Evolutionary conservation across 129 eudicot genomes (phyloP).

Genomic region (Daucus carota): DH1_v3.0 NC_030384.2:49229501-49230000

Average conservation of each 20-base stretch:
- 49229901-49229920: conserved; percentile 15
- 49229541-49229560: no score
- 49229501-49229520: no score
- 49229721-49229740: background rate
- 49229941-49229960: conserved; percentile 26
- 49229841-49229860: background rate
- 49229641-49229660: background rate
- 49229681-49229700: background rate
- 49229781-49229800: background rate
- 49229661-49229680: background rate
- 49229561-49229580: background rate
- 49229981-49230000: conserved; percentile 30
- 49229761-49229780: background rate
- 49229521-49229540: background rate
- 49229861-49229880: background rate
- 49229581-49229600: background rate
- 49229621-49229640: background rate
- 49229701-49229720: background rate
- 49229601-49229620: background rate
- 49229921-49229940: conserved; percentile 36
- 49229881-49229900: conserved; percentile 1
- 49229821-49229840: background rate
- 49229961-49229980: conserved; percentile 51
- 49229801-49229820: background rate
- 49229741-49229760: background rate